Evolutionary conservation across 192 early-diverging fungal genomes (phyloP).

Genomic region (Entomortierella lignicola): DNA sequence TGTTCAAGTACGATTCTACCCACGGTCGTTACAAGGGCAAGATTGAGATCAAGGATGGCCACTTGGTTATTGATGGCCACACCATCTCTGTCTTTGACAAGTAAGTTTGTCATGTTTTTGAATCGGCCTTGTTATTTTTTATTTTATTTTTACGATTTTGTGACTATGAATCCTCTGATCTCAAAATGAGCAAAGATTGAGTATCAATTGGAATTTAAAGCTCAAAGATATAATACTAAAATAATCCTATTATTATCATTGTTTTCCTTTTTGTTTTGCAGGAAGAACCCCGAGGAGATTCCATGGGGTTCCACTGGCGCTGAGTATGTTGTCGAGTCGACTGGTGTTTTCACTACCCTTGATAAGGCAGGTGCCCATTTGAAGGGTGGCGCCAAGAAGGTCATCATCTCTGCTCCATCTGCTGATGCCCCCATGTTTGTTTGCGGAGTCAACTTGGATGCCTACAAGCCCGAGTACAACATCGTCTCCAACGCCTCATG

Average conservation of each 20-base stretch:
- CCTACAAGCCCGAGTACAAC: conserved; percentile 87
- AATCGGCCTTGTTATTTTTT: too few relatives aligned
- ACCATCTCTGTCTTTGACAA: conserved; percentile 78
- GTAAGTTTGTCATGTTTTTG: too few relatives aligned
- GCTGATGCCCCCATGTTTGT: conserved; percentile 99
- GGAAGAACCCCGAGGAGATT: conserved; percentile 86
- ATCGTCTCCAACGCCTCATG: conserved; percentile 99
- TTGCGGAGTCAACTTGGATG: conserved; percentile 94
- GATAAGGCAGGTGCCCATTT: conserved; percentile 90
- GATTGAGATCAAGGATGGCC: conserved; percentile 83
- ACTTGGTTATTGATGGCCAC: conserved; percentile 91
- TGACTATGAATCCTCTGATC: too few relatives aligned
- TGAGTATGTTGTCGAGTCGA: conserved; percentile 97
- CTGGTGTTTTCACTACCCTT: conserved; percentile 96
- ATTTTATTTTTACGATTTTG: too few relatives aligned
- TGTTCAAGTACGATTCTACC: conserved; percentile 99
- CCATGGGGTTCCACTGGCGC: conserved; percentile 87
- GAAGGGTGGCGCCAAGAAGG: conserved; percentile 97
- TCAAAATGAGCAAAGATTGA: too few relatives aligned
- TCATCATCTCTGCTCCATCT: conserved; percentile 98
- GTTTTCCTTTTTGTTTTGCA: too few relatives aligned
- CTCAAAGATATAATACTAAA: background rate
- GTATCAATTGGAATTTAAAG: background rate
- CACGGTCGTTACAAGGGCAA: conserved; percentile 94
- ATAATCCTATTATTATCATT: background rate